These are phyloP conservation scores for Eryngium alpinum DNA, from an alignment of 140 eudicot genomes.

Conservation along the genomic window DNA sequence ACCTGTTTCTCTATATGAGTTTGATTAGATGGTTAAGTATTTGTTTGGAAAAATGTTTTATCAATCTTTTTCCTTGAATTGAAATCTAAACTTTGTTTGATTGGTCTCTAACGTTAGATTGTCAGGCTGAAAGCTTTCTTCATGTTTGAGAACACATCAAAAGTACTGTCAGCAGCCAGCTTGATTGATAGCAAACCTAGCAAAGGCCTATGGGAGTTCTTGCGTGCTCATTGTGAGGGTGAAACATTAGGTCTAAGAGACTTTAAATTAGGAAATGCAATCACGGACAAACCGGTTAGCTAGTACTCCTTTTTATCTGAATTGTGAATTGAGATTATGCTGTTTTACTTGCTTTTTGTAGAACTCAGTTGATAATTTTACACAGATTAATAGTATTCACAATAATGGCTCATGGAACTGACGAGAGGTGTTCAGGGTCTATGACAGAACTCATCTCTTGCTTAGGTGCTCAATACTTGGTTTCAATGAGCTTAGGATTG, in stretches of 20 bases:
- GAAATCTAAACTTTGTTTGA: no score
- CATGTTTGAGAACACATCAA: conserved; percentile 85
- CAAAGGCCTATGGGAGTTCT: conserved; percentile 77
- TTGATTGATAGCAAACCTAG: conserved; percentile 71
- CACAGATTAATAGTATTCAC: conserved; percentile 85
- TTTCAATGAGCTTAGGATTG: conserved; percentile 95
- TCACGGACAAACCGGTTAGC: conserved; percentile 78
- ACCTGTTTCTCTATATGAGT: no score
- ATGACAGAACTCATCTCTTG: conserved; percentile 84
- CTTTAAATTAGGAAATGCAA: conserved; percentile 80
- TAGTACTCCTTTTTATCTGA: background rate
- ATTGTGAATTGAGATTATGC: background rate
- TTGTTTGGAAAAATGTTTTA: no score
- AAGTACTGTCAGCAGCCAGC: conserved; percentile 61
- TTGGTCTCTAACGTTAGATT: background rate
- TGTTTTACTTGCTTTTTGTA: background rate
- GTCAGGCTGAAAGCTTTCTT: conserved; percentile 88
- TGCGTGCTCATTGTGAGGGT: conserved; percentile 76
- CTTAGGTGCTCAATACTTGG: conserved; percentile 72
- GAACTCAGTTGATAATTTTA: background rate
- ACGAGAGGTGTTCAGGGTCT: conserved; percentile 92
- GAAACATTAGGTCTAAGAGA: conserved; percentile 89
- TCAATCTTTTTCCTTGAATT: no score
- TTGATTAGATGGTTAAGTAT: no score
- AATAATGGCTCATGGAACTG: conserved; percentile 82